Evolutionary conservation across 2,329 filamentous ascomycete genomes (phyloP).

Genomic region (Eutypella sp.): DNA sequence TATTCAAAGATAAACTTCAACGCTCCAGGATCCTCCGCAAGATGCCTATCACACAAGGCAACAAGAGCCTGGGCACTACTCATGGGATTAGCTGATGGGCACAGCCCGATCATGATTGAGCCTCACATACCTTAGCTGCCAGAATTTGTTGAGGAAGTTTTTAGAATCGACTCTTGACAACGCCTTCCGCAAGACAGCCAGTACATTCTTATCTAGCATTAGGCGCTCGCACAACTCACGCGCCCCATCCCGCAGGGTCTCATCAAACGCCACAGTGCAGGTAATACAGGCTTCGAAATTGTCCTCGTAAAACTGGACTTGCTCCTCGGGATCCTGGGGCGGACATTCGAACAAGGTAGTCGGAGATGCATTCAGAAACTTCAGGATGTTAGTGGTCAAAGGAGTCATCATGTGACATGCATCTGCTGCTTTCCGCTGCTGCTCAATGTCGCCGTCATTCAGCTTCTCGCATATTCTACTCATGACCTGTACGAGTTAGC

Average conservation of each 20-base stretch:
- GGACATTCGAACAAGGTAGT: constrained; percentile 40
- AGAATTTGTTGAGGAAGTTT: constrained; percentile 41
- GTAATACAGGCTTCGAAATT: constrained; percentile 49
- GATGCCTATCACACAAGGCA: constrained; percentile 44
- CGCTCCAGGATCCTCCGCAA: constrained; percentile 36
- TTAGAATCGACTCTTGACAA: constrained; percentile 32
- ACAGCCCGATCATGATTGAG: background rate
- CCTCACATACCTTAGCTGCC: constrained; percentile 45
- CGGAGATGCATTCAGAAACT: constrained; percentile 53
- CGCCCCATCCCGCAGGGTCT: constrained; percentile 44
- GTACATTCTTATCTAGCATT: constrained; percentile 34
- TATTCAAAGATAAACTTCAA: constrained; percentile 50
- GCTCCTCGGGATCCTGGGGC: constrained; percentile 29
- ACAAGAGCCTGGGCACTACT: constrained; percentile 40
- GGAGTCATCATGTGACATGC: constrained; percentile 31
- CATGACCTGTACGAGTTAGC: constrained; percentile 29
- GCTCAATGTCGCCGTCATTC: constrained; percentile 33
- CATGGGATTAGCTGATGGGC: background rate
- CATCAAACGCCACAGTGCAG: constrained; percentile 49
- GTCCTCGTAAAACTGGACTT: constrained; percentile 36
- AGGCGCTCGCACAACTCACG: constrained; percentile 43
- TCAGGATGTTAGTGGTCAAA: constrained; percentile 49
- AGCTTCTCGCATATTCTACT: constrained; percentile 33
- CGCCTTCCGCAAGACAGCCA: constrained; percentile 31
- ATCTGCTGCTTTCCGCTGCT: constrained; percentile 36